A percentile compares a stretch with the other conserved stretches of the same genome.
Evolutionary conservation across 1,284 basidiomycete species (phyloP).

Genomic region (Veloporphyrellus conicus): DNA sequence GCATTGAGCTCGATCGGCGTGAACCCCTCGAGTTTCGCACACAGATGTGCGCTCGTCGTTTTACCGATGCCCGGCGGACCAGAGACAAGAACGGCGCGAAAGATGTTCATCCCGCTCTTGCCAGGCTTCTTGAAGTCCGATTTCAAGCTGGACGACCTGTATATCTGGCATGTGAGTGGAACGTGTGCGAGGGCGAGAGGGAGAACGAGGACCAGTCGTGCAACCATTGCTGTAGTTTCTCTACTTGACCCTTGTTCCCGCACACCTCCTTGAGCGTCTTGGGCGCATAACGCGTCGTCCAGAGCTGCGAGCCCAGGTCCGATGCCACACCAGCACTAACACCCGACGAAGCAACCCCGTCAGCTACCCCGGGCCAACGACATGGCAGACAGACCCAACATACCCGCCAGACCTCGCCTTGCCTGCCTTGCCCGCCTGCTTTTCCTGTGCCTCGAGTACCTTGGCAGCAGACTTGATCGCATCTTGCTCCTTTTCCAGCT

Average conservation of each 20-base stretch:
- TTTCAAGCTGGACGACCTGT: slow-evolving; percentile 70
- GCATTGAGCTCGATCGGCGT: slow-evolving; percentile 95
- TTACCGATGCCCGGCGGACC: slow-evolving; percentile 97
- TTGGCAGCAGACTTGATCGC: slow-evolving; percentile 70
- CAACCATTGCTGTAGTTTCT: slow-evolving; percentile 86
- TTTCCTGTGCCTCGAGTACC: slow-evolving; percentile 72
- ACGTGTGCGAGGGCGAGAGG: background rate
- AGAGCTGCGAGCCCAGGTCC: slow-evolving; percentile 66
- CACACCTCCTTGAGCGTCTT: slow-evolving; percentile 85
- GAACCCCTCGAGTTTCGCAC: slow-evolving; percentile 85
- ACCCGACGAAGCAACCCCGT: background rate
- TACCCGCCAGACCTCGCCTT: slow-evolving; percentile 23
- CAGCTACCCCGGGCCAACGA: too few species aligned
- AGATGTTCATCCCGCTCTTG: slow-evolving; percentile 83
- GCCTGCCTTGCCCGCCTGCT: slow-evolving; percentile 42
- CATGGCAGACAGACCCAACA: background rate
- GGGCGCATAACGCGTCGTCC: slow-evolving; percentile 96
- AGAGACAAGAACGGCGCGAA: slow-evolving; percentile 84
- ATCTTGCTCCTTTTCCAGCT: slow-evolving; percentile 76
- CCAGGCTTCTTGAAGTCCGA: slow-evolving; percentile 90
- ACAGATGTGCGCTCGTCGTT: slow-evolving; percentile 92
- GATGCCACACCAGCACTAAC: slow-evolving; percentile 27
- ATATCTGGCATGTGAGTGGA: background rate
- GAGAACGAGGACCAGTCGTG: slow-evolving; percentile 66
- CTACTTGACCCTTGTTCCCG: slow-evolving; percentile 89